Base-by-base conservation (phyloP, 495 filamentous ascomycete species). In the Trichocladium antarcticum region DNA sequence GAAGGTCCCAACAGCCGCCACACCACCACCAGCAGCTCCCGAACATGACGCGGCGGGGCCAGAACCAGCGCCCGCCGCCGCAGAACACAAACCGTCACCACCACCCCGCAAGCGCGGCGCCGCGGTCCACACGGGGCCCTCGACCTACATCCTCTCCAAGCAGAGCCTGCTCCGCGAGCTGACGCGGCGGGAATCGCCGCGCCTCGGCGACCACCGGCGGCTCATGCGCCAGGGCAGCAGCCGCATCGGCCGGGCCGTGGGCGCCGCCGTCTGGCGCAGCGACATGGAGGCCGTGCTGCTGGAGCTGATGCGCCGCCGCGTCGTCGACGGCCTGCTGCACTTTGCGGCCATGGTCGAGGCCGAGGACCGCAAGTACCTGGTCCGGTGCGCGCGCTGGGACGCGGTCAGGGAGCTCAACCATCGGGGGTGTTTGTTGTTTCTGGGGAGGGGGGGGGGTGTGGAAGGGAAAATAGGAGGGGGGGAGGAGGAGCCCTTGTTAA, bases 271-370 rank as follows among this genome's bases (percentile, higher is more conserved):
- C 3, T 90, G 83, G 83, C 75, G 82, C 14, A 34, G 68, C 29
- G 82, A 89, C 55, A 87, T 88, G 81, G 72, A 74, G n/a, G 60
- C 62, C 0, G 76, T 82, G 37, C 49, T 87, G 3, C 64, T 83
- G 0, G 60, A 66, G 6, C 45, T 72, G 27, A 70, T 85, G 68
- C 68, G 78, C 3, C 56, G 63, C 12, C 60, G 71, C 2, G 66
- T 77, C 10, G 48, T 71, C 1, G 70, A 75, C 42, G 54, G 62
- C 4, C 47, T 74, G 5, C 15, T 67, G 12, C 54, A 65, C 40
- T 48, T 65, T 35, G 59, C 63, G 2, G 42, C 22, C 0, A 45
- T 64, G 16, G 60, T 59, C 43, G 45, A 57, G 20, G 51, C 47
- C 1, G 20, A 57, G 0, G 49, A 22, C 6, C 55, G 65, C 1